phyloP scores from a whole-genome alignment of 257 asterid species.

The Plantago major region DNA sequence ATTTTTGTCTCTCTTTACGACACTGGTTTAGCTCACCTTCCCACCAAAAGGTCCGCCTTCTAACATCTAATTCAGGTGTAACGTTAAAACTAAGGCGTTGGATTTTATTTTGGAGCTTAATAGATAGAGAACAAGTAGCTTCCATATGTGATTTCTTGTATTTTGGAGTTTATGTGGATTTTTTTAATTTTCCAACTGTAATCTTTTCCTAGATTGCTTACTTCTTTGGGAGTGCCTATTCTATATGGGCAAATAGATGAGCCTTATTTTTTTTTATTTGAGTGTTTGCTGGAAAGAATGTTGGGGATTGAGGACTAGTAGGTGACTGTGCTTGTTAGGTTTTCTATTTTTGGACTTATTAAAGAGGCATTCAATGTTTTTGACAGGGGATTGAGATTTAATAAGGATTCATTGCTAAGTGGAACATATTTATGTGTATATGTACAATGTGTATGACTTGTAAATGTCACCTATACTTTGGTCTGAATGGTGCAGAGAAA shows the following conservation, averaged over 20 bases:
- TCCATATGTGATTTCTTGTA: no score
- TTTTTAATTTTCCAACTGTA: no score
- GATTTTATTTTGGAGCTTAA: no score
- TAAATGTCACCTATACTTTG: no score
- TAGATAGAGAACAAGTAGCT: no score
- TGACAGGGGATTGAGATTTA: not conserved
- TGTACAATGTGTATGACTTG: no score
- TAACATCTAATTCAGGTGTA: not conserved
- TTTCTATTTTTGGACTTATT: constrained; percentile 6
- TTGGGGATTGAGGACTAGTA: constrained; percentile 8
- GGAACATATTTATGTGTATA: not conserved
- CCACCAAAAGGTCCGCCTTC: not conserved
- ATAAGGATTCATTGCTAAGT: not conserved
- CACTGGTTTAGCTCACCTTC: not conserved
- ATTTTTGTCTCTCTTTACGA: not conserved
- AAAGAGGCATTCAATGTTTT: constrained; percentile 15
- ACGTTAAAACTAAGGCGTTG: no score
- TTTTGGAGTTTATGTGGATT: no score
- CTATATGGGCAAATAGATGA: no score
- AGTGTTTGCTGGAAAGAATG: constrained; percentile 11
- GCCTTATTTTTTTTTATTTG: constrained; percentile 2
- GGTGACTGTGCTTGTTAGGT: constrained; percentile 8
- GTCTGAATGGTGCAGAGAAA: constrained; percentile 1
- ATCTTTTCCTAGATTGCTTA: no score
- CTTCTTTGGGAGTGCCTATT: no score